These are phyloP conservation scores for Backusella sp. DNA, from an alignment of 192 early-diverging fungal species.

Conservation along the genomic window DNA sequence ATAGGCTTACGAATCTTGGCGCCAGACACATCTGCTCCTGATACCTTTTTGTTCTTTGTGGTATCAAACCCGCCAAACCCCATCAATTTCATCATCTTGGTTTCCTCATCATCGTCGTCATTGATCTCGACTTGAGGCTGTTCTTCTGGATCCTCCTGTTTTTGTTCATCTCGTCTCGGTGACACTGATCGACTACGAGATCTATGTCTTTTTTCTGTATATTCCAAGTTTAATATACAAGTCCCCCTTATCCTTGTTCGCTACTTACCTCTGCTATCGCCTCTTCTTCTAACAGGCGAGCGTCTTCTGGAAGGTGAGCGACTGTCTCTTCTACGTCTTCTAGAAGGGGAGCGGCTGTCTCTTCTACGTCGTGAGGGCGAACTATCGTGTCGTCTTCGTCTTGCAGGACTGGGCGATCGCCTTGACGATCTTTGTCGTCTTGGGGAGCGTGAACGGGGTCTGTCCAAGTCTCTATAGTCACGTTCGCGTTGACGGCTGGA, in stretches of 20 bases:
- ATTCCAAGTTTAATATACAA: not conserved
- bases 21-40: conserved; percentile 67
- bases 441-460: conserved; percentile 13
- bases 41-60: conserved; percentile 81
- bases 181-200: not conserved
- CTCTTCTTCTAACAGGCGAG: not conserved
- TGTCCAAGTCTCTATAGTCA: conserved; percentile 24
- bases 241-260: too few species aligned
- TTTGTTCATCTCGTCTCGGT: not conserved
- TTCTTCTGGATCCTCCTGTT: not conserved
- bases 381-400: not conserved
- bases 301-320: not conserved
- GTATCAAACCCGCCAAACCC: conserved; percentile 88
- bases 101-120: conserved; percentile 60
- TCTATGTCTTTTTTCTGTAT: not conserved
- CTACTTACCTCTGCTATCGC: conserved; percentile 6
- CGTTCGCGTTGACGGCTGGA: conserved; percentile 1
- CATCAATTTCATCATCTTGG: conserved; percentile 81
- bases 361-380: conserved; percentile 17
- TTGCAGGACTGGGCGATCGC: not conserved
- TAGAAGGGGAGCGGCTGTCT: not conserved
- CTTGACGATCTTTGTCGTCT: not conserved
- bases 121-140: not conserved
- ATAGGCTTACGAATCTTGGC: conserved; percentile 85
- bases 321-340: conserved; percentile 1